Percentiles rank a stretch among this genome's conserved stretches.
Evolutionary conservation across 495 filamentous ascomycete species (phyloP).

Genomic region (Aspergillus asperescens): DNA sequence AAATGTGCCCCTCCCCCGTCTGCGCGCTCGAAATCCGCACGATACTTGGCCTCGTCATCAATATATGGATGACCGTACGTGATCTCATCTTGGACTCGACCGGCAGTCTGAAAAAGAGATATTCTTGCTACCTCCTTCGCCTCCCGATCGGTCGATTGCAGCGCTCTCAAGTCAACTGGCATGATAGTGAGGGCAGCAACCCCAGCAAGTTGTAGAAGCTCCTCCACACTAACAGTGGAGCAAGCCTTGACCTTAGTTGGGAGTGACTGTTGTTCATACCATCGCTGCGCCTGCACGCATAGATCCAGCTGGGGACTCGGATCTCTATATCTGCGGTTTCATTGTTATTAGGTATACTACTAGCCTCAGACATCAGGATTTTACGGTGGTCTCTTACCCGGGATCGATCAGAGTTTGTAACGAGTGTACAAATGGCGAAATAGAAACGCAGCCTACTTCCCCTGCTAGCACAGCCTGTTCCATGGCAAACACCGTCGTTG

Average conservation of each 20-base stretch:
- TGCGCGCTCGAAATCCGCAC: not conserved
- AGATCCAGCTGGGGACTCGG: not conserved
- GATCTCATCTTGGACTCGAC: not conserved
- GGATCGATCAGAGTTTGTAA: not conserved
- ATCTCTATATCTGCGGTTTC: not conserved
- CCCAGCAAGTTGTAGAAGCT: slow-evolving; percentile 7
- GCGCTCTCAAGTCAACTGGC: not conserved
- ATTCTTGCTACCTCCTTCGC: not conserved
- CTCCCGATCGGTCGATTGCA: not conserved
- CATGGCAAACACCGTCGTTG: slow-evolving; percentile 8
- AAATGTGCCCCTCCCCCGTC: slow-evolving; percentile 1
- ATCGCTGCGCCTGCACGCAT: slow-evolving; percentile 2
- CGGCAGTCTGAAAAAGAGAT: not conserved
- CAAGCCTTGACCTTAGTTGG: slow-evolving; percentile 8
- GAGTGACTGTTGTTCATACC: not conserved
- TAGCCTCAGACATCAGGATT: not conserved
- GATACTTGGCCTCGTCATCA: slow-evolving; percentile 1
- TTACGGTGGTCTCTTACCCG: not conserved
- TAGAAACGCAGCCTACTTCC: slow-evolving; percentile 10
- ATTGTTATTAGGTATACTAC: not conserved
- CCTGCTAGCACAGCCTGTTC: slow-evolving; percentile 7
- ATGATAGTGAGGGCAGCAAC: slow-evolving; percentile 3
- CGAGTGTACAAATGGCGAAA: slow-evolving; percentile 8
- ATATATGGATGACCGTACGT: not conserved
- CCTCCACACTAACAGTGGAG: not conserved